Base-by-base conservation (phyloP, 1,139 yeast species). In the Yamadazyma trypodendri region DNA sequence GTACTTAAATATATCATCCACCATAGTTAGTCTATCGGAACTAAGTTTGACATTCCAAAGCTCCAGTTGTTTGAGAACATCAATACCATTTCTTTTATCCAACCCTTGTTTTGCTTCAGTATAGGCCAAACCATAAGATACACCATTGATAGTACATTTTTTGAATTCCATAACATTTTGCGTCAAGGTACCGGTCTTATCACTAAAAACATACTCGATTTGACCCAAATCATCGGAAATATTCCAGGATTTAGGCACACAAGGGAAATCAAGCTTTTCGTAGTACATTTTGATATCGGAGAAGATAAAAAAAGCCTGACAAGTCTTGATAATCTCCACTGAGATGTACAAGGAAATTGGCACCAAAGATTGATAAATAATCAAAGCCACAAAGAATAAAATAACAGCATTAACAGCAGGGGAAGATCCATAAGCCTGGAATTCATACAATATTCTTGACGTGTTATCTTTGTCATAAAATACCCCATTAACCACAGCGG, bases 101-200 rank as follows among this genome's bases (percentile, higher is more conserved):
- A 90, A 73, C 32, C 97, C 98, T 32, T 92, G 95, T 52, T 87
- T 74, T 0, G 97, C 97, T 57, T 92, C 98, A 1, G 98, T 92
- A 55, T 89, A 92, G 0, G 97, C 97, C 52, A 87, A 72, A 30
- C 98, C 98, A 54, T 92, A 92, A 9, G 87, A 78, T 39, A 80
- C 77, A 30, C 98, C 97, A 52, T 81, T 80, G 43, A 92, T 84
- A 2, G 96, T 81, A 58, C 96, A 86, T 60, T 92, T 92, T 53
- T 88, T 88, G 64, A 90, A 90, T 61, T 90, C 97, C 98, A 92
- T 92, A 29, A 90, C 86, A 57, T 92, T 92, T 60, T 90, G 97
- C 2, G 98, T 92, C 51, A 92, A 71, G 0, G 98, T 92, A 42
- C 98, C 98, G 1, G 98, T 92, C 62, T 92, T 92, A 63, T 92